phyloP scores from a whole-genome alignment of 1,284 basidiomycete species.

The Heliocybe sulcata region DNA sequence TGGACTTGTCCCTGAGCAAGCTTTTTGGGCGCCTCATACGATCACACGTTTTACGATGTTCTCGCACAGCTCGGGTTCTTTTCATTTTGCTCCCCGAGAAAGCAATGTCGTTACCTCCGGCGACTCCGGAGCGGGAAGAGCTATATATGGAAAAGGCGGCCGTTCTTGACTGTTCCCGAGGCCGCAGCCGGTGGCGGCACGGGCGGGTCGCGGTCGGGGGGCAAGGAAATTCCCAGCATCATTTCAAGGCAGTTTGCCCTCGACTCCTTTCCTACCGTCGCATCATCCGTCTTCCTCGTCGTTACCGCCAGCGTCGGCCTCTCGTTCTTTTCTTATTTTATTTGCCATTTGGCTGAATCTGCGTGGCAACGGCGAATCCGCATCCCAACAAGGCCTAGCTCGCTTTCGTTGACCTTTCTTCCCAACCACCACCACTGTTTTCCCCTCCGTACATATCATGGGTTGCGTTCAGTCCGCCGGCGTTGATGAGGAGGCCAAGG shows the following conservation, averaged over 20 bases:
- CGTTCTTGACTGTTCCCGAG: background rate
- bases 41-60: too few relatives aligned
- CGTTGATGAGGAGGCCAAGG: conserved; percentile 74
- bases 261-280: conserved; percentile 11
- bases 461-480: conserved; percentile 69
- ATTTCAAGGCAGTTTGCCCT: background rate
- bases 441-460: conserved; percentile 33
- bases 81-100: background rate
- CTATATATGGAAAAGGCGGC: background rate
- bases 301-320: background rate
- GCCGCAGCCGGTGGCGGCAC: background rate
- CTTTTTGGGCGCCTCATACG: too few relatives aligned
- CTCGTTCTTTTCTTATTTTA: conserved; percentile 3
- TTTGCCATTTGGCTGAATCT: background rate
- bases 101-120: background rate
- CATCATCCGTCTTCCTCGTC: background rate
- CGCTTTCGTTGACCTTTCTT: background rate
- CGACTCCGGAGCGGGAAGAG: background rate
- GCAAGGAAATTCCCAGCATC: background rate
- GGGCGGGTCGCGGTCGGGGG: background rate
- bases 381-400: background rate
- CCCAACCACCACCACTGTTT: conserved; percentile 6
- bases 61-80: too few relatives aligned
- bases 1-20: too few relatives aligned
- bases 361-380: background rate